phyloP scores from a whole-genome alignment of 148 eudicot genomes.

The Suaeda aralocaspica region DNA sequence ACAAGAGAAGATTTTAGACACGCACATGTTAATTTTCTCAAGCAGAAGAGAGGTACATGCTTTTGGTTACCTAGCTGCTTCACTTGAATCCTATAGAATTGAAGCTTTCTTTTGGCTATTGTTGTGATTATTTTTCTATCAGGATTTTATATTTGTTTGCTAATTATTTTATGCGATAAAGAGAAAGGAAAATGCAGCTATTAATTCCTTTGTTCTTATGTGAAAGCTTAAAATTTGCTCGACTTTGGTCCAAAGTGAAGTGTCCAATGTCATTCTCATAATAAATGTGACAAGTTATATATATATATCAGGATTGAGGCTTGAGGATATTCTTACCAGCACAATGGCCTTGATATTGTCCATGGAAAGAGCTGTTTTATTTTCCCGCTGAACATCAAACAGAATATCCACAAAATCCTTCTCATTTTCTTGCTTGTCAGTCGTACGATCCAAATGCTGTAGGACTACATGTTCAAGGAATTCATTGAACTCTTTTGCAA shows the following conservation, averaged over 20 bases:
- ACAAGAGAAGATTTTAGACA: neutral
- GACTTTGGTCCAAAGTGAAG: no score
- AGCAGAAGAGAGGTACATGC: conserved; percentile 3
- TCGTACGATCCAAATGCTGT: conserved; percentile 21
- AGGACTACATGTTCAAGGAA: conserved; percentile 30
- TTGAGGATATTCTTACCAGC: conserved; percentile 20
- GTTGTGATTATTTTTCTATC: no score
- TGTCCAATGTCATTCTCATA: no score
- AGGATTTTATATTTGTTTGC: no score
- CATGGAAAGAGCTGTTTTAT: conserved; percentile 23
- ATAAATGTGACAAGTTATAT: no score
- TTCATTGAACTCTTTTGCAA: conserved; percentile 26
- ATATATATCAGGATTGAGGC: neutral
- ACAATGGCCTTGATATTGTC: conserved; percentile 36
- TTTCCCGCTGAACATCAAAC: conserved; percentile 31
- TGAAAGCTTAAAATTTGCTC: no score
- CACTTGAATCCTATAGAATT: no score
- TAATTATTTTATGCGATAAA: no score
- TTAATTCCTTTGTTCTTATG: no score
- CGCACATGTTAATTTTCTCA: no score
- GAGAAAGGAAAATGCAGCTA: no score
- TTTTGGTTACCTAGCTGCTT: neutral
- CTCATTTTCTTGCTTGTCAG: neutral
- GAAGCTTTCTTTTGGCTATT: no score
- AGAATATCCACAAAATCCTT: conserved; percentile 39